Percentiles rank a stretch among this genome's conserved stretches.
Evolutionary conservation across 129 eudicot species (phyloP).

Genomic region (Chrysanthemum makinoi): DNA sequence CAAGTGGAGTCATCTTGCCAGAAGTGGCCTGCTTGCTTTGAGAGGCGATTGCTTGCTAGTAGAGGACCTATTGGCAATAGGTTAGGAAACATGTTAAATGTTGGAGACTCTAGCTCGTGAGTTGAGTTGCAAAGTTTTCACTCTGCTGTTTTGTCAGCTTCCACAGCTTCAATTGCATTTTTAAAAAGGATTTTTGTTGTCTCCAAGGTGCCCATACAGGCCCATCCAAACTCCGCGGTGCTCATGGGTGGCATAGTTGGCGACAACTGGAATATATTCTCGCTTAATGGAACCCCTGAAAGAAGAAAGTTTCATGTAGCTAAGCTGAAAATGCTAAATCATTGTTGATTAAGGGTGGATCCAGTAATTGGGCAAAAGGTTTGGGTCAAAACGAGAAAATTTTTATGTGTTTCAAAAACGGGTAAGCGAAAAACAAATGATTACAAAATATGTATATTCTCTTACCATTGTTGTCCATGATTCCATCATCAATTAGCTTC

Average conservation of each 20-base stretch:
- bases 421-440: too few species aligned
- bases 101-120: constrained; percentile 42
- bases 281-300: constrained; percentile 38
- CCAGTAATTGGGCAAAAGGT: too few species aligned
- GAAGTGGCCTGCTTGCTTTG: constrained; percentile 39
- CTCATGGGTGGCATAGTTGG: constrained; percentile 42
- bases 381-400: too few species aligned
- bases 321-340: neutral
- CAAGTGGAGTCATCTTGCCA: constrained; percentile 59
- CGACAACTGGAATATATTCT: constrained; percentile 41
- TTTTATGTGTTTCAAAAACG: too few species aligned
- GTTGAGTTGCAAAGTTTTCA: constrained; percentile 47
- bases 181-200: constrained; percentile 29
- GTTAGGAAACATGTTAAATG: constrained; percentile 33
- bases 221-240: constrained; percentile 38
- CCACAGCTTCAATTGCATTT: neutral
- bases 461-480: constrained; percentile 25
- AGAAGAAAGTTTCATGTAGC: neutral
- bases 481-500: constrained; percentile 45
- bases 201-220: constrained; percentile 20
- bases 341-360: too few species aligned
- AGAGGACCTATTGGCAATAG: constrained; percentile 52
- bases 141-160: constrained; percentile 31
- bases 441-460: neutral
- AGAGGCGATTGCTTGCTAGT: constrained; percentile 37